Evolutionary conservation across 169 alveolate species (phyloP).

Genomic region (Miamiensis avidus): DNA sequence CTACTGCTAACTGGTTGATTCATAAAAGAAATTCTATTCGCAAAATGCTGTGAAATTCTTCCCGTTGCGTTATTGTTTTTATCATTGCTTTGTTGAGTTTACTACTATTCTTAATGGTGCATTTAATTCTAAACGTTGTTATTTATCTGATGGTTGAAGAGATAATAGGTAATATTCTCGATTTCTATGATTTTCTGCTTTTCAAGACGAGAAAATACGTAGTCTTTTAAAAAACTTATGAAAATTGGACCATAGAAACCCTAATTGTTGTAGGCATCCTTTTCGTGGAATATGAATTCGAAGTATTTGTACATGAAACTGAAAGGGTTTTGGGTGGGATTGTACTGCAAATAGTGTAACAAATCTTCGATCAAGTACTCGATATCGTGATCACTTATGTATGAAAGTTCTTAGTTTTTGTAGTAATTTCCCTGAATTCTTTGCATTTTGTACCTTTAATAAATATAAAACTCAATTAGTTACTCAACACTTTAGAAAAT

Average conservation of each 20-base stretch:
- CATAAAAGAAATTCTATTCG: too few species aligned
- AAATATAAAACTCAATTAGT: too few species aligned
- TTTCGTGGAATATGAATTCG: too few species aligned
- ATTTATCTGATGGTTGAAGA: not conserved
- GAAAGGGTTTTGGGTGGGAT: not conserved
- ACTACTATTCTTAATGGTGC: too few species aligned
- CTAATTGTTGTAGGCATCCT: not conserved
- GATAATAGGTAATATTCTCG: too few species aligned
- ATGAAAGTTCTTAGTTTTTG: not conserved
- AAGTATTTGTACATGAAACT: not conserved
- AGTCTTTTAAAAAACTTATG: not conserved
- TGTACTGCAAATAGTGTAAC: too few species aligned
- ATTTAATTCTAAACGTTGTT: too few species aligned
- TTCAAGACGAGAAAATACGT: not conserved
- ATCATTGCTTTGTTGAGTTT: too few species aligned
- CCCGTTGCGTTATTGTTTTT: too few species aligned
- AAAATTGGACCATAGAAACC: not conserved
- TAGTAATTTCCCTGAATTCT: not conserved
- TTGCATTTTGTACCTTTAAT: not conserved
- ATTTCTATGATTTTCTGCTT: not conserved
- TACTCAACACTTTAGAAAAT: too few species aligned
- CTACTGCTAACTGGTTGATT: too few species aligned
- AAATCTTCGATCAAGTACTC: not conserved
- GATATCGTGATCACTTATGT: not conserved
- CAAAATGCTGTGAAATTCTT: too few species aligned